phyloP scores from a whole-genome alignment of 345 rosid genomes.

The Geranium brycei region DNA sequence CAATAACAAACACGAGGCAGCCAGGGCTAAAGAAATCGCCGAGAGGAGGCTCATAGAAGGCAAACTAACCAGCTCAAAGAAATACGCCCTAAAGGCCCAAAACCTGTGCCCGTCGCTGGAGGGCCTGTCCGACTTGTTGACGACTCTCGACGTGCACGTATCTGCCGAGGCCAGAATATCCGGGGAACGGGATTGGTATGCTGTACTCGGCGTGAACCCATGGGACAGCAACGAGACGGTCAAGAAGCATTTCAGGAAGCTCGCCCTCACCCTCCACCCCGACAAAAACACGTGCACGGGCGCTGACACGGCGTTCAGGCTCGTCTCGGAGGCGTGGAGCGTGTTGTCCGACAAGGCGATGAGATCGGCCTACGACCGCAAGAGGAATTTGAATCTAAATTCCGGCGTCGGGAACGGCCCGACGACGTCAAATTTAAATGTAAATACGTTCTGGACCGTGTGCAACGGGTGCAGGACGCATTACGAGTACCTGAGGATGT shows the following conservation, averaged over 20 bases:
- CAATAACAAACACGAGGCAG: constrained; percentile 56
- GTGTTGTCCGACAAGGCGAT: constrained; percentile 42
- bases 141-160: constrained; percentile 35
- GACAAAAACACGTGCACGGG: constrained; percentile 61
- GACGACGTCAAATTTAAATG: no score
- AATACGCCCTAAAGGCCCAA: constrained; percentile 55
- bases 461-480: constrained; percentile 51
- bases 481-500: constrained; percentile 51
- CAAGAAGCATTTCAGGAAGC: constrained; percentile 42
- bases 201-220: constrained; percentile 40
- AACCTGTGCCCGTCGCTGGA: constrained; percentile 47
- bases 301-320: constrained; percentile 62
- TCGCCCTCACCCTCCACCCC: constrained; percentile 57
- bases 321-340: constrained; percentile 52
- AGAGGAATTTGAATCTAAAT: constrained; percentile 13
- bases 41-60: constrained; percentile 49
- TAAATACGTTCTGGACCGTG: constrained; percentile 52
- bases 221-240: constrained; percentile 38
- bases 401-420: constrained; percentile 1
- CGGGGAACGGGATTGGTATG: constrained; percentile 60
- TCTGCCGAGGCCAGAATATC: constrained; percentile 37
- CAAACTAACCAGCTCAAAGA: constrained; percentile 46
- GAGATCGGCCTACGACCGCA: constrained; percentile 40
- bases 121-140: constrained; percentile 42
- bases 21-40: constrained; percentile 63